phyloP scores from a whole-genome alignment of 306 rosid species.

The Alnus glutinosa region DNA sequence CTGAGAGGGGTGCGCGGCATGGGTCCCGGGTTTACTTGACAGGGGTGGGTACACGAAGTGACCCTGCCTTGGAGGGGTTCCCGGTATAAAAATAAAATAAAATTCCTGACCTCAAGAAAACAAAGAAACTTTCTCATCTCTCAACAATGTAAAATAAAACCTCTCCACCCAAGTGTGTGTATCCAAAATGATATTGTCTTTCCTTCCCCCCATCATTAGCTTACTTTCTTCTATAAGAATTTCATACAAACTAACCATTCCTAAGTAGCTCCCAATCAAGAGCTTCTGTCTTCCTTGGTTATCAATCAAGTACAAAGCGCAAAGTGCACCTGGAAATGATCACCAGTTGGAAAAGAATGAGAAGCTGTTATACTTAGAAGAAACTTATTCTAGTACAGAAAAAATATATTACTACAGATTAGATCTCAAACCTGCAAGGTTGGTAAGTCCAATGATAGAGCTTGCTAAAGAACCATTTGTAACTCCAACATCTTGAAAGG shows the following conservation, averaged over 20 bases:
- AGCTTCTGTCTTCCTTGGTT: constrained; percentile 84
- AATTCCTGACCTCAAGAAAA: background rate
- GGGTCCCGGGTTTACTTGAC: too few relatives aligned
- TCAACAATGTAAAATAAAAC: background rate
- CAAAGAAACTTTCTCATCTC: background rate
- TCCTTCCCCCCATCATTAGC: background rate
- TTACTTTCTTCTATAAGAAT: constrained; percentile 17
- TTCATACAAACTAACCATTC: constrained; percentile 67
- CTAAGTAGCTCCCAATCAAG: constrained; percentile 79
- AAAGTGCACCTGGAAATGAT: constrained; percentile 62
- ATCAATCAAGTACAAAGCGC: constrained; percentile 76
- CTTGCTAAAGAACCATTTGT: constrained; percentile 70
- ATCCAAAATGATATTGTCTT: background rate
- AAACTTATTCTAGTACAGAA: constrained; percentile 14
- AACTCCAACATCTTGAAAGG: constrained; percentile 82
- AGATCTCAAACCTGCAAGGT: constrained; percentile 66
- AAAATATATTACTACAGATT: constrained; percentile 12
- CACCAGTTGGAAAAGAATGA: constrained; percentile 29
- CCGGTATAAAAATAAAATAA: too few relatives aligned
- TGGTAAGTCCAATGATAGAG: constrained; percentile 79
- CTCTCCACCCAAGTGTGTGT: background rate
- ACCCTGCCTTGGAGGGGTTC: too few relatives aligned
- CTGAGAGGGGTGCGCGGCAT: too few relatives aligned
- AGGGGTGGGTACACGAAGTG: too few relatives aligned
- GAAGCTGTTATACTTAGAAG: constrained; percentile 24